A percentile compares a stretch with the other conserved stretches of the same genome.
phyloP scores from a whole-genome alignment of 306 rosid species.

The Citrullus mucosospermus region DNA sequence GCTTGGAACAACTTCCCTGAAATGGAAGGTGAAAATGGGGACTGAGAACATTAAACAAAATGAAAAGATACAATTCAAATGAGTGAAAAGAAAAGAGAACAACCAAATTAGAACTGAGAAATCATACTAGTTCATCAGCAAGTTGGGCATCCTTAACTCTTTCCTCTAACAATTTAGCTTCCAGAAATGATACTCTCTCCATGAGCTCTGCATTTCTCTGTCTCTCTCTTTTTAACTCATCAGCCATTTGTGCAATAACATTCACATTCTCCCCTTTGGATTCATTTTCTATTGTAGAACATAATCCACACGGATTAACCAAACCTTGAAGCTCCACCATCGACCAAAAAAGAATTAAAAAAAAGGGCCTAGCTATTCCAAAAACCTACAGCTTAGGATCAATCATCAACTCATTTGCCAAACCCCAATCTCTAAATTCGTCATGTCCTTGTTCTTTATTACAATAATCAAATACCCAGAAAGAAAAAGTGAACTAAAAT shows the following conservation, averaged over 20 bases:
- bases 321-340: conserved; percentile 59
- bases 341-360: not conserved
- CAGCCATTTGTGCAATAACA: conserved; percentile 47
- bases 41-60: not conserved
- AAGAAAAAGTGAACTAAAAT: not conserved
- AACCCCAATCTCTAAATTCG: not conserved
- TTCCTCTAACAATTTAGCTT: conserved; percentile 50
- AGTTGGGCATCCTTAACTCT: conserved; percentile 24
- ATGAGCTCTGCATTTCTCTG: conserved; percentile 56
- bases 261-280: conserved; percentile 29
- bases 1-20: conserved; percentile 32
- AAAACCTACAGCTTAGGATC: not conserved
- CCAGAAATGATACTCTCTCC: conserved; percentile 71
- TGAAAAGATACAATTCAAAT: not conserved
- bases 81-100: not conserved
- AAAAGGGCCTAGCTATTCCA: not conserved
- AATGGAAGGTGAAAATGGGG: conserved; percentile 9
- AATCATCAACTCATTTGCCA: not conserved
- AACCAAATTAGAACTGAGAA: not conserved
- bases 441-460: not conserved
- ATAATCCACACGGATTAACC: conserved; percentile 38
- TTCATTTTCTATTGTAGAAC: conserved; percentile 46
- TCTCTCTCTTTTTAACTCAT: conserved; percentile 56
- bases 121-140: conserved; percentile 29
- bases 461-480: not conserved